Percentiles rank a stretch among this genome's conserved stretches.
Conservation (phyloP, 2,329 filamentous ascomycete genomes). For the Phaeosphaeria sp. region DNA sequence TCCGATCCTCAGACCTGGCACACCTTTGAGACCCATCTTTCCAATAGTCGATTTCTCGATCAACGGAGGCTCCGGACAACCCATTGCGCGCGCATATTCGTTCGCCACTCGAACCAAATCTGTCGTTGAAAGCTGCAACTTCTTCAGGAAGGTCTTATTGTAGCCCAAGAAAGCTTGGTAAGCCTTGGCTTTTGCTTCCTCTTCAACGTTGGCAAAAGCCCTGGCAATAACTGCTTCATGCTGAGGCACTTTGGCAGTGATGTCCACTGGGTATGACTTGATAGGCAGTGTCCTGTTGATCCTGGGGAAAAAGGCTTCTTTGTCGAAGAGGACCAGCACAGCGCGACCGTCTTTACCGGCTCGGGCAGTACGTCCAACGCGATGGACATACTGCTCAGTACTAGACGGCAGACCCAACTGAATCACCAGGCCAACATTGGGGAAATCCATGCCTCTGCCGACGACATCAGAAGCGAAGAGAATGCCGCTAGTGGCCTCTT, state of each 20-base stretch:
- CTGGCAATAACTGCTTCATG: conserved; percentile 40
- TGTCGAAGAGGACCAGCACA: conserved; percentile 59
- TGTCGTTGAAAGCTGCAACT: conserved; percentile 47
- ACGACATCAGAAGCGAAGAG: conserved; percentile 59
- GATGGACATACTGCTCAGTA: conserved; percentile 56
- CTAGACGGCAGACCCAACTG: conserved; percentile 59
- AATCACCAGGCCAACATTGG: conserved; percentile 57
- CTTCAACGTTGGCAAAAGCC: conserved; percentile 48
- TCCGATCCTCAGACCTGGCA: conserved; percentile 48
- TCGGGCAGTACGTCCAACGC: conserved; percentile 52
- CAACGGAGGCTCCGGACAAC: conserved; percentile 53
- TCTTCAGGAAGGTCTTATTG: conserved; percentile 54
- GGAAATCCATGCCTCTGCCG: conserved; percentile 60
- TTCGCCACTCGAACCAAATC: conserved; percentile 53
- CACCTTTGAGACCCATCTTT: conserved; percentile 58
- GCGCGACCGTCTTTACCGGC: conserved; percentile 58
- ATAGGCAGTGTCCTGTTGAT: conserved; percentile 59
- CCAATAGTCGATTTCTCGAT: conserved; percentile 54
- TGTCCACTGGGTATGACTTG: conserved; percentile 54
- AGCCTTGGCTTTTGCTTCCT: conserved; percentile 50
- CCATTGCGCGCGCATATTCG: conserved; percentile 52
- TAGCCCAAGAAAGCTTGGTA: conserved; percentile 58
- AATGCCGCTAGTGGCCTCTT: conserved; percentile 54
- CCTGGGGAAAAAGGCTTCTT: conserved; percentile 60
- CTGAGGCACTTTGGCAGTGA: conserved; percentile 45